Base-by-base conservation (phyloP, 2,329 filamentous ascomycete genomes). In the Botryotinia convoluta region DNA sequence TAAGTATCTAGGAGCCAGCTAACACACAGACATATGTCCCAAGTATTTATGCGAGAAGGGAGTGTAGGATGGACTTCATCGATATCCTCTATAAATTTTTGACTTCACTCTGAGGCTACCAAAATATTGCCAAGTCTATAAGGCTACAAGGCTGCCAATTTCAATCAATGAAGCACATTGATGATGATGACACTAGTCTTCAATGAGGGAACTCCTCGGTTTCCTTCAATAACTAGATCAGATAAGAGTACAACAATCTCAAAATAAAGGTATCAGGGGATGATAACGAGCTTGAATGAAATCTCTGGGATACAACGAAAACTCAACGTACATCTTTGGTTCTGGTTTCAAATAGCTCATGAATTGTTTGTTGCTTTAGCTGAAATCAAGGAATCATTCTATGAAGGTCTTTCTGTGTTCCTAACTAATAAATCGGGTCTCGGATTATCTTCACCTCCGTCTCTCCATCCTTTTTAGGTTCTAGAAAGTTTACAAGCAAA, bases 401-500 rank as follows among this genome's bases (percentile, higher is more conserved):
- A 57, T n/a, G 29, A 57, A 72, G 29, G 44, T 64, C 61, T 57
- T 72, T 67, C 48, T 54, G 37, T 44, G n/a, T 67, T 48, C 62
- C 37, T 67, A n/a, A n/a, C 37, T 67, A n/a, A n/a, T 42, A 29
- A 37, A 32, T 39, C 54, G 48, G 70, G 42, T 37, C 35, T 29
- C 71, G 71, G 71, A 72, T 69, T 72, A 72, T 72, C 71, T 60
- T 20, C 16, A 22, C 35, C 32, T 69, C 59, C 71, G 54, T 42
- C 51, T 26, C 45, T 72, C 61, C 70, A 72, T 59, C 70, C 48
- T 69, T 69, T 69, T 69, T 59, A 57, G 65, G 37, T 42, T 57
- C 65, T 72, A 69, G 63, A 72, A 72, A 69, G 62, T 72, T 72
- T 68, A 59, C 48, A 72, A 72, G 35, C 63, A 74, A 74, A 73